Percentiles rank a stretch among this genome's conserved stretches.
These are phyloP conservation scores for Aspergillus baeticus DNA, from an alignment of 495 filamentous ascomycete species.

Conservation along the genomic window DNA sequence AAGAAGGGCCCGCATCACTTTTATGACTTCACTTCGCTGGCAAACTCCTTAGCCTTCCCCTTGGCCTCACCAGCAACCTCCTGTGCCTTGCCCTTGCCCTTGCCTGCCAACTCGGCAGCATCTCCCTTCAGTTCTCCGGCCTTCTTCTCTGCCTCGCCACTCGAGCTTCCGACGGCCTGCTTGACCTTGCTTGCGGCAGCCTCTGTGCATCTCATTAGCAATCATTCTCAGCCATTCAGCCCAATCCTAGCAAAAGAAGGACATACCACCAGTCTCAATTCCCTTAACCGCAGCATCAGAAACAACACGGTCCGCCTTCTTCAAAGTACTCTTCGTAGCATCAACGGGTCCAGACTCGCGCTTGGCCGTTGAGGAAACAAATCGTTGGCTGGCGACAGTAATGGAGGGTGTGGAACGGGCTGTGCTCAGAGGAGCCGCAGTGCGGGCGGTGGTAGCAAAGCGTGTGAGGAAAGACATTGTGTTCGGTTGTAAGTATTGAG, in stretches of 20 bases:
- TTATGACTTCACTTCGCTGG: constrained; percentile 9
- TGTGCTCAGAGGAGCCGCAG: constrained; percentile 22
- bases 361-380: constrained; percentile 33
- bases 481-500: background rate
- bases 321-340: constrained; percentile 53
- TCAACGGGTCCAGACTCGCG: constrained; percentile 42
- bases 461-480: constrained; percentile 31
- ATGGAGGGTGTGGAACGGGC: constrained; percentile 15
- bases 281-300: constrained; percentile 58
- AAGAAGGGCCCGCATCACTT: background rate
- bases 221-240: background rate
- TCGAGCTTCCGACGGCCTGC: constrained; percentile 32
- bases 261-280: constrained; percentile 59
- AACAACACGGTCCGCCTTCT: constrained; percentile 54
- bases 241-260: background rate
- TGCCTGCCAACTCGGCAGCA: constrained; percentile 32
- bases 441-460: constrained; percentile 18
- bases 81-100: constrained; percentile 41
- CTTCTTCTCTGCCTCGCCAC: constrained; percentile 35
- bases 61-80: constrained; percentile 37
- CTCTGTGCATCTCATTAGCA: constrained; percentile 33
- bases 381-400: constrained; percentile 19
- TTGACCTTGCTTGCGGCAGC: constrained; percentile 43
- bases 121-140: constrained; percentile 38
- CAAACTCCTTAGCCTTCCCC: constrained; percentile 17